A percentile compares a stretch with the other conserved stretches of the same genome.
These are phyloP conservation scores for Neoarthrinium moseri DNA, from an alignment of 2,329 filamentous ascomycete species.

Conservation along the genomic window DNA sequence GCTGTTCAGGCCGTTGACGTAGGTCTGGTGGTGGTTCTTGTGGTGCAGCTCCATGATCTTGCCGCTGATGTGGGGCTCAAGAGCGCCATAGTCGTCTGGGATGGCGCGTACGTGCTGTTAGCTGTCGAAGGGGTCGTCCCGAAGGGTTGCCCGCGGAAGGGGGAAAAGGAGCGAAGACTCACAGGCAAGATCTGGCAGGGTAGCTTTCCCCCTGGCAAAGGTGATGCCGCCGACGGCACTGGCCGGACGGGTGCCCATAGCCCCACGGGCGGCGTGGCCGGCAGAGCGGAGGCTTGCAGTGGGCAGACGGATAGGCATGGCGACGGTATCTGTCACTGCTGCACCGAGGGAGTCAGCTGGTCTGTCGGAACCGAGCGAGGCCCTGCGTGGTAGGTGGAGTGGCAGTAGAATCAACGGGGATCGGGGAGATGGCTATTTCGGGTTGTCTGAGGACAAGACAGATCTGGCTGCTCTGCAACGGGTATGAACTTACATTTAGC, in stretches of 20 bases:
- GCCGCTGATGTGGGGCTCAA: constrained; percentile 75
- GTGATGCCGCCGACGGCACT: constrained; percentile 12
- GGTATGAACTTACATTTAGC: too few relatives aligned
- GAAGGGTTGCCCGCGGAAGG: background rate
- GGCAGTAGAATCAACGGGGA: too few relatives aligned
- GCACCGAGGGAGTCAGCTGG: too few relatives aligned
- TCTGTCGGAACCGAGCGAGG: too few relatives aligned
- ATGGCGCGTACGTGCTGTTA: background rate
- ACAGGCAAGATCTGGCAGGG: constrained; percentile 37
- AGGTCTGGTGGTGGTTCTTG: constrained; percentile 80
- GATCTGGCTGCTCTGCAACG: too few relatives aligned
- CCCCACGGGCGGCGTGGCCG: constrained; percentile 10
- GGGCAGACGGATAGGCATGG: constrained; percentile 8
- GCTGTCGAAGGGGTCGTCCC: background rate
- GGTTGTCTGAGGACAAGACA: too few relatives aligned
- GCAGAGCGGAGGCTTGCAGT: constrained; percentile 9
- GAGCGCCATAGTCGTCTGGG: constrained; percentile 90
- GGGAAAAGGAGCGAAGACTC: constrained; percentile 22
- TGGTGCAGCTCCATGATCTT: constrained; percentile 87
- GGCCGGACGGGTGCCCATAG: constrained; percentile 9
- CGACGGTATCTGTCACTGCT: background rate
- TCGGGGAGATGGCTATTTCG: too few relatives aligned
- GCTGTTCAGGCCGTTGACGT: constrained; percentile 75
- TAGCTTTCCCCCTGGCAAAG: constrained; percentile 12
- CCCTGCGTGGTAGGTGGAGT: too few relatives aligned